Evolutionary conservation across 2,329 filamentous ascomycete genomes (phyloP).

Genomic region (Ceratocystis colombiana): DNA sequence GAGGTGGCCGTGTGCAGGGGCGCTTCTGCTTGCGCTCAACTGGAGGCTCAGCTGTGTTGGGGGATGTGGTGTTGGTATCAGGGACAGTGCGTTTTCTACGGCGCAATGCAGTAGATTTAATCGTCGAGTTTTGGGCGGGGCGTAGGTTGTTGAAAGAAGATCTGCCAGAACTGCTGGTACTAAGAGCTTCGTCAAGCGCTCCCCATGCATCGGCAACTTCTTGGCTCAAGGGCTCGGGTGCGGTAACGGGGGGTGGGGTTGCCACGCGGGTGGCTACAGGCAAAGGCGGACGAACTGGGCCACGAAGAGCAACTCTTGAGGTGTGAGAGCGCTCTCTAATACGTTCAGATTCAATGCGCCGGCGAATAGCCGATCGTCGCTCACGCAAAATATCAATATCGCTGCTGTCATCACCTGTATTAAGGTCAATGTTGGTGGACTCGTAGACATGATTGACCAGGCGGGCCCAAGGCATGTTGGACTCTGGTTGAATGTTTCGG

Average conservation of each 20-base stretch:
- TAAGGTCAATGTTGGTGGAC: slow-evolving; percentile 60
- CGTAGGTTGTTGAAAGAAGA: neutral
- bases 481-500: slow-evolving; percentile 39
- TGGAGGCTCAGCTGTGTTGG: slow-evolving; percentile 32
- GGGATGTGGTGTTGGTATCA: neutral
- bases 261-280: neutral
- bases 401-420: slow-evolving; percentile 40
- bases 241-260: neutral
- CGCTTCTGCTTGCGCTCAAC: slow-evolving; percentile 73
- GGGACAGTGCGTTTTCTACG: slow-evolving; percentile 10
- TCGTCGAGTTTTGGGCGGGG: neutral
- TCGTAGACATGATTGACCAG: slow-evolving; percentile 55
- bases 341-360: slow-evolving; percentile 43
- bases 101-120: neutral
- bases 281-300: neutral
- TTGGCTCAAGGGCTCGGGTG: slow-evolving; percentile 30
- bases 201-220: slow-evolving; percentile 85
- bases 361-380: slow-evolving; percentile 46
- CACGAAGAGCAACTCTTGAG: neutral
- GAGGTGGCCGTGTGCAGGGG: slow-evolving; percentile 61
- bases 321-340: slow-evolving; percentile 28
- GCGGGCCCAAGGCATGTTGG: slow-evolving; percentile 57
- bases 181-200: slow-evolving; percentile 74
- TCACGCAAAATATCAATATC: slow-evolving; percentile 34
- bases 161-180: slow-evolving; percentile 35